Evolutionary conservation across 495 filamentous ascomycete species (phyloP).

Genomic region (Aspergillus saccharolyticus): DNA sequence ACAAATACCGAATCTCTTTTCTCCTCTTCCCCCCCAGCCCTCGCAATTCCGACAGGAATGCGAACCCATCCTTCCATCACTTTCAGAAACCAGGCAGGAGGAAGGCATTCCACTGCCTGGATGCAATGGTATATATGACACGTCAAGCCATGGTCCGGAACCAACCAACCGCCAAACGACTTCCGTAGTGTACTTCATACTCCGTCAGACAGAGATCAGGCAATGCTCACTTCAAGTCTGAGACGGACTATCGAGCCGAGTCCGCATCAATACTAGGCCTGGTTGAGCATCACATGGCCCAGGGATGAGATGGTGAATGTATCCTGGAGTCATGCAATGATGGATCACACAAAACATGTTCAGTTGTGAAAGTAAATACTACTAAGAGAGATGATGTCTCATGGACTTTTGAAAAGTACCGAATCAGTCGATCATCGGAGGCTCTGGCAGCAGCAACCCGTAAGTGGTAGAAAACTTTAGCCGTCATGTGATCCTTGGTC

Average conservation of each 20-base stretch:
- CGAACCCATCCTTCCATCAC: no score
- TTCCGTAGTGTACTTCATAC: neutral
- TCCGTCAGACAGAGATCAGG: slow-evolving; percentile 2
- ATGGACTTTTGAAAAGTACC: no score
- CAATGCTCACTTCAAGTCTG: neutral
- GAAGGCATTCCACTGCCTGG: neutral
- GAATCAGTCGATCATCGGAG: no score
- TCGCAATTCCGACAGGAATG: neutral
- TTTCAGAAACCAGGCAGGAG: neutral
- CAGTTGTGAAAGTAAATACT: no score
- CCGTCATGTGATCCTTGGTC: neutral
- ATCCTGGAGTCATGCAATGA: no score
- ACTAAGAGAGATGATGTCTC: no score
- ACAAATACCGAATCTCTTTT: no score
- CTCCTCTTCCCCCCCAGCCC: neutral
- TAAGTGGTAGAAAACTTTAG: neutral
- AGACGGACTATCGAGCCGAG: neutral
- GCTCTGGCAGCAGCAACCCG: no score
- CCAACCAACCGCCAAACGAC: slow-evolving; percentile 2
- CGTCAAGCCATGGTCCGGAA: slow-evolving; percentile 18
- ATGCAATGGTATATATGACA: slow-evolving; percentile 8
- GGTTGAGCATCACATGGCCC: neutral
- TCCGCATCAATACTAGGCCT: neutral
- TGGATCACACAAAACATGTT: no score
- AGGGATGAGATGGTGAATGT: no score